Percentiles rank a stretch among this genome's conserved stretches.
Evolutionary conservation across 2,329 filamentous ascomycete species (phyloP).

Genomic region (Thielaviopsis ethacetica): DNA sequence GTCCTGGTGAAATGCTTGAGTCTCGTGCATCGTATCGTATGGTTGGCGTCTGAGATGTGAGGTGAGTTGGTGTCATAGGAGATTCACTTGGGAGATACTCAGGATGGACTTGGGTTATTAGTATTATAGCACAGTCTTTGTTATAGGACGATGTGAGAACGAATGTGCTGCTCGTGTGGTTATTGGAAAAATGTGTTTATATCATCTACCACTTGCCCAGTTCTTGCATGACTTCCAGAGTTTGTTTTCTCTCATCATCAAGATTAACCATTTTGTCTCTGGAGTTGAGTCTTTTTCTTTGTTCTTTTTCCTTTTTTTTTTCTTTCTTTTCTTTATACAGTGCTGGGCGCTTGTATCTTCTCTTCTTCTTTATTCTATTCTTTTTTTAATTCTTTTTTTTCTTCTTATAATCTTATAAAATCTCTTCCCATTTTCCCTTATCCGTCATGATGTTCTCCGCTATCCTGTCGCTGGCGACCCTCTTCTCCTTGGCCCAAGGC

Average conservation of each 20-base stretch:
- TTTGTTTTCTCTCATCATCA: too few species aligned
- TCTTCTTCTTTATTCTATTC: not conserved
- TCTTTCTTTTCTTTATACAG: not conserved
- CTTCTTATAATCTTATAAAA: too few species aligned
- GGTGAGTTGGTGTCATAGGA: not conserved
- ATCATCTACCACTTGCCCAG: too few species aligned
- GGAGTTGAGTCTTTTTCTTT: not conserved
- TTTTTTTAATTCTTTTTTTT: not conserved
- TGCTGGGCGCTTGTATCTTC: not conserved
- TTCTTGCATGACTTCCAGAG: too few species aligned
- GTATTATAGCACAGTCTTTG: too few species aligned
- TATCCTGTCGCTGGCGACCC: conserved; percentile 8
- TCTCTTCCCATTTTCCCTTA: not conserved
- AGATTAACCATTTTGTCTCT: not conserved
- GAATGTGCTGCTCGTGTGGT: too few species aligned
- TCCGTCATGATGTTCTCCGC: conserved; percentile 1
- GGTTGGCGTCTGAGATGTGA: not conserved
- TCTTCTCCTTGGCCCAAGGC: conserved; percentile 20
- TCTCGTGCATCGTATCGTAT: not conserved
- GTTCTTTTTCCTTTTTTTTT: not conserved
- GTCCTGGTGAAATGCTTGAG: not conserved
- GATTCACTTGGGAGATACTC: not conserved
- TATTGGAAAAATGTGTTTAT: too few species aligned
- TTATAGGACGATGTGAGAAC: too few species aligned
- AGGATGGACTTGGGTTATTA: too few species aligned